Percentiles rank a stretch among this genome's conserved stretches.
phyloP scores from a whole-genome alignment of 768 basidiomycete species.

The Pulveroboletus sp. region DNA sequence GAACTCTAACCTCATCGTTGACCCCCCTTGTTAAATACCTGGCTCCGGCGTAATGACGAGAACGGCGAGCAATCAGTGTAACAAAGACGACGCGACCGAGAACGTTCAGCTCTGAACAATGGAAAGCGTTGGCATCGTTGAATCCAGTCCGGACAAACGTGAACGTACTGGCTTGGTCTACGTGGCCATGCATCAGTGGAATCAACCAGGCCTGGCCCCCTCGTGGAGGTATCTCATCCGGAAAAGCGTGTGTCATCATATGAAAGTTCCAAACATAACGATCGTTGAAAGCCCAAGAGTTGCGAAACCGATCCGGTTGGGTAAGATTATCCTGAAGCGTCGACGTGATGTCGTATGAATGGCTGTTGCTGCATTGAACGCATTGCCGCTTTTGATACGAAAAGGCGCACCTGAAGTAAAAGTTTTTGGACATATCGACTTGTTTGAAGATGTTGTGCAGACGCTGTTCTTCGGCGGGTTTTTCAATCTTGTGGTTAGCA shows the following conservation, averaged over 20 bases:
- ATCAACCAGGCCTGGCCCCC: slow-evolving; percentile 77
- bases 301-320: slow-evolving; percentile 41
- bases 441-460: slow-evolving; percentile 90
- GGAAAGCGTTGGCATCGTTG: not conserved
- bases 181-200: slow-evolving; percentile 91
- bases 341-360: slow-evolving; percentile 96
- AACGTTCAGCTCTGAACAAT: slow-evolving; percentile 74
- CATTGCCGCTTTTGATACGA: not conserved
- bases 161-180: slow-evolving; percentile 93
- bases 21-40: slow-evolving; percentile 92
- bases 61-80: slow-evolving; percentile 91
- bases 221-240: slow-evolving; percentile 34
- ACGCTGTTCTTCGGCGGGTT: slow-evolving; percentile 83
- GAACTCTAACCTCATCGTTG: slow-evolving; percentile 69
- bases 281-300: slow-evolving; percentile 70
- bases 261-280: slow-evolving; percentile 95
- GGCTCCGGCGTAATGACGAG: slow-evolving; percentile 93
- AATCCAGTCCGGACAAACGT: not conserved
- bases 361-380: slow-evolving; percentile 42
- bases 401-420: slow-evolving; percentile 84
- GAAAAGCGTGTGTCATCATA: slow-evolving; percentile 71
- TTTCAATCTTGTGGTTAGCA: slow-evolving; percentile 79
- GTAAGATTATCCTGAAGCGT: slow-evolving; percentile 91
- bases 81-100: slow-evolving; percentile 88
- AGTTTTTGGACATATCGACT: slow-evolving; percentile 98